Evolutionary conservation across 805 yeast species (phyloP).

Genomic region (Zygosaccharomyces gambellarensis): DNA sequence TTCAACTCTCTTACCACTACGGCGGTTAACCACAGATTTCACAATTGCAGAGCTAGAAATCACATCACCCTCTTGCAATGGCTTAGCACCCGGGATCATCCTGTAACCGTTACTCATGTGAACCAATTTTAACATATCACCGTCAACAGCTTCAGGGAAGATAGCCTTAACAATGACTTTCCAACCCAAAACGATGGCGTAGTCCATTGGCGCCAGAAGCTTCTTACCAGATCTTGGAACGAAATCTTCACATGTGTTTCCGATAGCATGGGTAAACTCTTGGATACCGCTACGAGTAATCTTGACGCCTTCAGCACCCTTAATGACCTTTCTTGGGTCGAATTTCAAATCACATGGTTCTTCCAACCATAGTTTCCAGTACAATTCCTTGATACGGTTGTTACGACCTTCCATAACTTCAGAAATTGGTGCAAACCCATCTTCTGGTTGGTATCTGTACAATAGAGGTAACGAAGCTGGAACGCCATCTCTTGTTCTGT

Average conservation of each 20-base stretch:
- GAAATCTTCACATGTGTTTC: conserved; percentile 94
- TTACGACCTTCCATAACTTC: conserved; percentile 91
- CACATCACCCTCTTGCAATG: conserved; percentile 81
- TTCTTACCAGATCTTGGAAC: conserved; percentile 81
- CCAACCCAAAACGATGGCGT: conserved; percentile 98
- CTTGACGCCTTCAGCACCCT: conserved; percentile 60
- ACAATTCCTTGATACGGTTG: conserved; percentile 87
- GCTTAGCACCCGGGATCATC: conserved; percentile 87
- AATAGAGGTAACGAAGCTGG: conserved; percentile 73
- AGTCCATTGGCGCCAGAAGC: conserved; percentile 96
- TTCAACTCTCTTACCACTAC: conserved; percentile 92
- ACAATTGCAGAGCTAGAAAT: conserved; percentile 80
- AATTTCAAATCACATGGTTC: conserved; percentile 60
- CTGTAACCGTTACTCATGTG: conserved; percentile 93
- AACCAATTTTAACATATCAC: conserved; percentile 89
- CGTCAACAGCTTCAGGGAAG: conserved; percentile 94
- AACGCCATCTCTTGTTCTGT: conserved; percentile 72
- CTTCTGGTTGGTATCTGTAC: conserved; percentile 73
- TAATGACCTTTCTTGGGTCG: conserved; percentile 64
- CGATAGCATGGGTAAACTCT: conserved; percentile 94
- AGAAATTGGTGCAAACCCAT: conserved; percentile 93
- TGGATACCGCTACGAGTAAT: conserved; percentile 75
- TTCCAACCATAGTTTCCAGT: conserved; percentile 94
- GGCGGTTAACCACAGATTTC: conserved; percentile 82
- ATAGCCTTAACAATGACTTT: conserved; percentile 96